Evolutionary conservation across 345 rosid genomes (phyloP).

Genomic region (Erucastrum elatum): DNA sequence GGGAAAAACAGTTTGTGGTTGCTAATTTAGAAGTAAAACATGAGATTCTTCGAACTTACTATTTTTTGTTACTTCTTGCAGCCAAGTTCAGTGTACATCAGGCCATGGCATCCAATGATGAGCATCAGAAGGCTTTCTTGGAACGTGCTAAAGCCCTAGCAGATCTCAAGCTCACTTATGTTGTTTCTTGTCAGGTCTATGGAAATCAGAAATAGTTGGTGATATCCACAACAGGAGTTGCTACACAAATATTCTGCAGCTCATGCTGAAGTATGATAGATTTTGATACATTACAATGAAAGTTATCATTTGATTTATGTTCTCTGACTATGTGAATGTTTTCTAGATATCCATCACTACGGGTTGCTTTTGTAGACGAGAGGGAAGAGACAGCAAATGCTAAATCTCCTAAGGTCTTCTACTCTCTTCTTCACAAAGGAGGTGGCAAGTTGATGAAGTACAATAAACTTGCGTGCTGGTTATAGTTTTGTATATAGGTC

Average conservation of each 20-base stretch:
- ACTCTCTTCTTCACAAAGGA: constrained; percentile 92
- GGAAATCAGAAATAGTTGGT: constrained; percentile 71
- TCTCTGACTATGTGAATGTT: background rate
- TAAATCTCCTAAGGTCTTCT: constrained; percentile 55
- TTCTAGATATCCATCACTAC: constrained; percentile 76
- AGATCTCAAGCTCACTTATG: constrained; percentile 90
- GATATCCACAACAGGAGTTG: constrained; percentile 62
- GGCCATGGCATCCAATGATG: constrained; percentile 43
- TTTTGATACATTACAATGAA: background rate
- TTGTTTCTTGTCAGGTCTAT: constrained; percentile 91
- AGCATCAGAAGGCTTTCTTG: constrained; percentile 29
- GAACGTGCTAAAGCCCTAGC: constrained; percentile 70
- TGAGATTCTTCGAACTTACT: background rate
- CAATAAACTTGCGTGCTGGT: background rate
- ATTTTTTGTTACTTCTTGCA: constrained; percentile 41
- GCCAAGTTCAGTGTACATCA: constrained; percentile 44
- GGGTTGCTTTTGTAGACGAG: constrained; percentile 87
- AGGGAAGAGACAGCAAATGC: constrained; percentile 68
- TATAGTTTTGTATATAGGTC: background rate
- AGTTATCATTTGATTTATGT: background rate
- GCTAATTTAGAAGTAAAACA: constrained; percentile 1
- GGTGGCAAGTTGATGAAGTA: constrained; percentile 83
- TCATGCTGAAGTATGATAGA: constrained; percentile 67
- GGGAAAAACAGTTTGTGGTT: constrained; percentile 64
- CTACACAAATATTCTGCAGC: constrained; percentile 74